These are phyloP conservation scores for Eucalyptus leucophloia DNA, from an alignment of 345 rosid genomes.

Conservation along the genomic window DNA sequence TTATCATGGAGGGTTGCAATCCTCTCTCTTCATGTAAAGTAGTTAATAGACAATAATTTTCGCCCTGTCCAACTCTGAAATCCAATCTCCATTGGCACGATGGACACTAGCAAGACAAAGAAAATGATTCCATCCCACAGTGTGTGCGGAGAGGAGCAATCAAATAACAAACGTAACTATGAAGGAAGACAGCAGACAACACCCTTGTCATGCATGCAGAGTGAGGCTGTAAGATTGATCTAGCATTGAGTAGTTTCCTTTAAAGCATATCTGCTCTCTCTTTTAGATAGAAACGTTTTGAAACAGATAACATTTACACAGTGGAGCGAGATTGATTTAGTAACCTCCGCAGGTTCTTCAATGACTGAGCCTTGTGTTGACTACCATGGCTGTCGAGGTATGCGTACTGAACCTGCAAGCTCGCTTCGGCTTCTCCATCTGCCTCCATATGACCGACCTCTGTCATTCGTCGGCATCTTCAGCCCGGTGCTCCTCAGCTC, in stretches of 20 bases:
- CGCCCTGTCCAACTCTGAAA: neutral
- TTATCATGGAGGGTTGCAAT: neutral
- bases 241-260: neutral
- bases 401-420: slow-evolving; percentile 31
- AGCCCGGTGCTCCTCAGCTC: slow-evolving; percentile 18
- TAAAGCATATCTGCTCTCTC: neutral
- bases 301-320: neutral
- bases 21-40: neutral
- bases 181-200: neutral
- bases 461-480: slow-evolving; percentile 1
- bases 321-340: neutral
- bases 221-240: neutral
- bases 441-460: slow-evolving; percentile 8
- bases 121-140: neutral
- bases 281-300: neutral
- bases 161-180: neutral
- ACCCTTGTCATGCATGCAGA: neutral
- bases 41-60: neutral
- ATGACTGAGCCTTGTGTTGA: neutral
- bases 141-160: neutral
- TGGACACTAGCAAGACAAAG: no score
- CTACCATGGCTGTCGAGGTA: slow-evolving; percentile 7
- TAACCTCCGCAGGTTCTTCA: neutral
- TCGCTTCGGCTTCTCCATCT: slow-evolving; percentile 14
- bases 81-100: neutral